A percentile compares a stretch with the other conserved stretches of the same genome.
These are phyloP conservation scores for Gonium pectorale DNA, from an alignment of 139 green algal species.

Conservation along the genomic window DNA sequence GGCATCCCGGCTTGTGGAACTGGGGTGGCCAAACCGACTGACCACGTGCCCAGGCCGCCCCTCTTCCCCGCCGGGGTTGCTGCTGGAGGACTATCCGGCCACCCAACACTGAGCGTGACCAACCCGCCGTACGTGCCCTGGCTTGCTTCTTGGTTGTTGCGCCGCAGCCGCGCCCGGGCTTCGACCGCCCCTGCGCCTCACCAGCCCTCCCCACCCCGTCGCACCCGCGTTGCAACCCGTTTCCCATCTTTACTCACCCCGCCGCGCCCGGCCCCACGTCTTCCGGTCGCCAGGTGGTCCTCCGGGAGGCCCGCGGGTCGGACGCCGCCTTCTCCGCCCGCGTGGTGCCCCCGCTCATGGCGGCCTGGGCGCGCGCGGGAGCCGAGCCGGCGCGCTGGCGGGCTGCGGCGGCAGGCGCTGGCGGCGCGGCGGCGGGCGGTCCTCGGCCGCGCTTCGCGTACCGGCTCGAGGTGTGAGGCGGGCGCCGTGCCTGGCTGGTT, in stretches of 20 bases:
- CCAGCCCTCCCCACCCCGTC: not conserved
- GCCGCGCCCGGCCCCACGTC: not conserved
- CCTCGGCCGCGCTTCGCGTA: constrained; percentile 21
- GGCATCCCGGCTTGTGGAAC: not conserved
- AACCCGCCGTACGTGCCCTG: not conserved
- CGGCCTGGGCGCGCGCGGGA: not conserved
- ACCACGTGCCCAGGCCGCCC: too few species aligned
- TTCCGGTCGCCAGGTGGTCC: not conserved
- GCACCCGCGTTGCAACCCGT: not conserved
- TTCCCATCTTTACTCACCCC: too few species aligned
- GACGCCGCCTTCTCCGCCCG: not conserved
- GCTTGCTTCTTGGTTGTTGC: not conserved
- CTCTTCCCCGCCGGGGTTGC: too few species aligned
- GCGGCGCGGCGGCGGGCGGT: too few species aligned
- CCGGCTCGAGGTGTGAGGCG: constrained; percentile 3
- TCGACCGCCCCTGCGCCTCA: not conserved
- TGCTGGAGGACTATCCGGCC: too few species aligned
- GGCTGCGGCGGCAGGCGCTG: too few species aligned
- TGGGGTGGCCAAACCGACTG: too few species aligned
- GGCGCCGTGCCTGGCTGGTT: too few species aligned
- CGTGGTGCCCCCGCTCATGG: constrained; percentile 25
- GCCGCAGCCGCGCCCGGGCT: not conserved
- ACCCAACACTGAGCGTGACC: too few species aligned
- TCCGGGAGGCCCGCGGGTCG: not conserved
- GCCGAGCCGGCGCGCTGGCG: not conserved